phyloP scores from a whole-genome alignment of 1,139 yeast genomes.

The Nakaseomyces bracarensis region DNA sequence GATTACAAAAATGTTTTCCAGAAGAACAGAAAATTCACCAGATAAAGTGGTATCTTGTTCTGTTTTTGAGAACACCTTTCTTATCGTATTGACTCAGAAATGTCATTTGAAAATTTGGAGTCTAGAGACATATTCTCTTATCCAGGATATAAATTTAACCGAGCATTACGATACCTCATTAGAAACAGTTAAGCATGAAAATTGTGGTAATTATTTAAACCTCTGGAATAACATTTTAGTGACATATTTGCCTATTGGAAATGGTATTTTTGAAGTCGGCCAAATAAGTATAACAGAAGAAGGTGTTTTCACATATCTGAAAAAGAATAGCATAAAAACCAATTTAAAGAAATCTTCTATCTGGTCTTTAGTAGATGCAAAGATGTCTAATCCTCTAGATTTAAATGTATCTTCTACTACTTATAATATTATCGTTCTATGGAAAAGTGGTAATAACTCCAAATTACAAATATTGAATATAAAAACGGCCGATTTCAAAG shows the following conservation, averaged over 20 bases:
- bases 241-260: constrained; percentile 38
- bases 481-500: constrained; percentile 22
- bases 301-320: constrained; percentile 13
- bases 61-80: constrained; percentile 17
- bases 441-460: constrained; percentile 60
- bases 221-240: constrained; percentile 24
- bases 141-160: constrained; percentile 33
- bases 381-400: constrained; percentile 27
- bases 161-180: constrained; percentile 15
- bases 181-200: constrained; percentile 18
- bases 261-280: constrained; percentile 40
- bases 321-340: constrained; percentile 15
- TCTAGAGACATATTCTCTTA: constrained; percentile 33
- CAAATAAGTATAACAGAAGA: constrained; percentile 27
- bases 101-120: constrained; percentile 49
- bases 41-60: constrained; percentile 24
- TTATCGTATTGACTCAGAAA: constrained; percentile 26
- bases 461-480: constrained; percentile 35
- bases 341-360: constrained; percentile 34
- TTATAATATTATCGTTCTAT: constrained; percentile 37
- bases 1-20: constrained; percentile 29
- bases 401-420: constrained; percentile 15
- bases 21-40: constrained; percentile 11
- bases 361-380: constrained; percentile 42
- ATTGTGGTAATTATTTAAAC: constrained; percentile 21